phyloP scores from a whole-genome alignment of 768 basidiomycete species.

The Pholiota molesta region DNA sequence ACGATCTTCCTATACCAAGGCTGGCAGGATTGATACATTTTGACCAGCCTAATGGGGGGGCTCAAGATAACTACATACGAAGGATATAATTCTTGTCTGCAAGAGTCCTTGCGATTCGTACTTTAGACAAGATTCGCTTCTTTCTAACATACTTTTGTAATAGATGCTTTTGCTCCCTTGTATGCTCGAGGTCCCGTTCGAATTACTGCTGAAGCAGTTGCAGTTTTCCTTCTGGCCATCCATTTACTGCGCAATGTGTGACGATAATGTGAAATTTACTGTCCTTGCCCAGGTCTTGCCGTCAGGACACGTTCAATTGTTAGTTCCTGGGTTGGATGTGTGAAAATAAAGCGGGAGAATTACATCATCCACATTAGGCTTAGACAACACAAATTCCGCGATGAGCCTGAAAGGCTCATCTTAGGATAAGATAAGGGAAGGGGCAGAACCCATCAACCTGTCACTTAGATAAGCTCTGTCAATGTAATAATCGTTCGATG shows the following conservation, averaged over 20 bases:
- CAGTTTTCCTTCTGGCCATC: neutral
- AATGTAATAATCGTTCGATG: too few species aligned
- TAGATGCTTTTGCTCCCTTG: neutral
- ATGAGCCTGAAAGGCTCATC: too few species aligned
- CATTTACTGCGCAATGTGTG: constrained; percentile 18
- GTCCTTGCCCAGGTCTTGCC: too few species aligned
- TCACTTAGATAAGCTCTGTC: too few species aligned
- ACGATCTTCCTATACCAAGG: constrained; percentile 72
- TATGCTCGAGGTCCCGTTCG: neutral
- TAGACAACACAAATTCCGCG: neutral
- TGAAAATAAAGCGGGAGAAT: neutral
- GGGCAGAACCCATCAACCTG: too few species aligned
- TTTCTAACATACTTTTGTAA: constrained; percentile 43
- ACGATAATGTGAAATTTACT: neutral
- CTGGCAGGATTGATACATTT: constrained; percentile 48
- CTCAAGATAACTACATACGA: constrained; percentile 63
- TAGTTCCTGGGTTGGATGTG: neutral
- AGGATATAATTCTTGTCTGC: constrained; percentile 72
- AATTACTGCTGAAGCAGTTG: neutral
- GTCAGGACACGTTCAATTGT: neutral
- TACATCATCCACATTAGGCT: neutral
- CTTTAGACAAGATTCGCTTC: constrained; percentile 55
- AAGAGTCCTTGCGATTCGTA: constrained; percentile 22
- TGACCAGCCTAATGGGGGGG: constrained; percentile 76
- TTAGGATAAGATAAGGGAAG: too few species aligned